Percentiles rank a stretch among this genome's conserved stretches.
These are phyloP conservation scores for Echinochloa phyllopogon DNA, from an alignment of 176 grass and related monocot genomes.

Conservation along the genomic window DNA sequence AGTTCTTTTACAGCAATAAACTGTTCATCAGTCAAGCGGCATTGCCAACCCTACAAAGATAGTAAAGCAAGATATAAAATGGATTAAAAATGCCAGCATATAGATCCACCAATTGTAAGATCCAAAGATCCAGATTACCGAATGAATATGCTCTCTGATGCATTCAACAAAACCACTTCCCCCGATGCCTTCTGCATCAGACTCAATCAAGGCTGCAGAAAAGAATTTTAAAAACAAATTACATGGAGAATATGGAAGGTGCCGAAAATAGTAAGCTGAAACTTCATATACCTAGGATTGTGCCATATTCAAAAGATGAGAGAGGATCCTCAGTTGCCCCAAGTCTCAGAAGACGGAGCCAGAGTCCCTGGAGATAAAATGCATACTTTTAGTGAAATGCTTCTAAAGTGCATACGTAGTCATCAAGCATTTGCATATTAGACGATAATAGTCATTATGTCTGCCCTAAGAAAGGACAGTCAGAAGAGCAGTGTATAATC, in stretches of 20 bases:
- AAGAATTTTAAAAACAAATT: slow-evolving; percentile 31
- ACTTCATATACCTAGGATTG: slow-evolving; percentile 92
- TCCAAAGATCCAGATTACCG: slow-evolving; percentile 56
- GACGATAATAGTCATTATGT: slow-evolving; percentile 18
- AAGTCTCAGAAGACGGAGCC: slow-evolving; percentile 96
- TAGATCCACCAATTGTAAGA: slow-evolving; percentile 38
- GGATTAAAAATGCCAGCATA: slow-evolving; percentile 32
- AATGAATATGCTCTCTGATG: slow-evolving; percentile 99
- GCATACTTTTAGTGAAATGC: slow-evolving; percentile 32
- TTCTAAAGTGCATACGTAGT: slow-evolving; percentile 28
- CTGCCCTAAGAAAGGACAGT: not conserved
- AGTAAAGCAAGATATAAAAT: slow-evolving; percentile 45
- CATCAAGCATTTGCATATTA: slow-evolving; percentile 4
- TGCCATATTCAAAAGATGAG: slow-evolving; percentile 99
- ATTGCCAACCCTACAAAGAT: slow-evolving; percentile 93
- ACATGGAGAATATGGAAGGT: slow-evolving; percentile 18
- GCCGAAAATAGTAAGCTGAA: slow-evolving; percentile 35
- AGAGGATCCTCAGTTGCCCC: slow-evolving; percentile 98
- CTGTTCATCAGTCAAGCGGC: slow-evolving; percentile 96
- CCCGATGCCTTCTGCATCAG: slow-evolving; percentile 98
- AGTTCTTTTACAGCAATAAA: slow-evolving; percentile 99
- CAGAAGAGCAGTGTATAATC: slow-evolving; percentile 10
- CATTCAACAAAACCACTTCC: slow-evolving; percentile 99
- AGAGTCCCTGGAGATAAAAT: slow-evolving; percentile 79
- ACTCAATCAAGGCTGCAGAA: slow-evolving; percentile 96